phyloP scores from a whole-genome alignment of 148 eudicot genomes.

The Euryodendron excelsum region DNA sequence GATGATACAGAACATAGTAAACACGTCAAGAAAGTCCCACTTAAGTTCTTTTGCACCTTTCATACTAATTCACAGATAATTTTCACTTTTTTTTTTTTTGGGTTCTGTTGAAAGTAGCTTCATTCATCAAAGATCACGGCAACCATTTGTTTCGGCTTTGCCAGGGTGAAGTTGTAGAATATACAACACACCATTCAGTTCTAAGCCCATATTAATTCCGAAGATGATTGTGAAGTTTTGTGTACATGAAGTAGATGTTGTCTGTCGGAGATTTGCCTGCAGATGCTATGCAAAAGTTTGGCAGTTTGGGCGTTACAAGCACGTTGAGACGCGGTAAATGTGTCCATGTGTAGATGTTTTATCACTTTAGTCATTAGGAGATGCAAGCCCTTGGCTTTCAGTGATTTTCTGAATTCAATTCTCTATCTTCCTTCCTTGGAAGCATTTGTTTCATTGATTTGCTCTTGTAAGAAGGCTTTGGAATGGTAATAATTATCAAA shows the following conservation, averaged over 20 bases:
- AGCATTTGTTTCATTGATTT: slow-evolving; percentile 19
- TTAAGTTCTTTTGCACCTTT: neutral
- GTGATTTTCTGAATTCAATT: slow-evolving; percentile 5
- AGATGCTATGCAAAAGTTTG: no score
- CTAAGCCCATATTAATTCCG: slow-evolving; percentile 20
- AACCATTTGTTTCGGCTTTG: slow-evolving; percentile 25
- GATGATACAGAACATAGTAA: slow-evolving; percentile 12
- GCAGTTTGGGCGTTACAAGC: no score
- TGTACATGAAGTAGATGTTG: slow-evolving; percentile 23
- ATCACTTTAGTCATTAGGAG: neutral
- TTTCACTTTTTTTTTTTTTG: neutral
- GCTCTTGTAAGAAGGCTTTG: slow-evolving; percentile 5
- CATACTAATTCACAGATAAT: neutral
- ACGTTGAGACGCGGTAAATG: slow-evolving; percentile 24
- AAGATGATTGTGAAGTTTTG: slow-evolving; percentile 16
- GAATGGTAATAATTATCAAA: neutral
- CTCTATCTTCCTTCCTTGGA: neutral
- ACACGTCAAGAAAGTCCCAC: neutral
- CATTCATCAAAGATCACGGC: slow-evolving; percentile 17
- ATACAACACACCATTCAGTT: slow-evolving; percentile 36
- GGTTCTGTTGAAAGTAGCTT: neutral
- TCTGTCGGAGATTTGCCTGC: neutral
- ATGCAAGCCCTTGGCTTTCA: slow-evolving; percentile 31
- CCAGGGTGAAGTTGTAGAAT: slow-evolving; percentile 49
- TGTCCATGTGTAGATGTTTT: slow-evolving; percentile 29